These are phyloP conservation scores for Bretschneidera sinensis DNA, from an alignment of 345 rosid species.

Conservation along the genomic window DNA sequence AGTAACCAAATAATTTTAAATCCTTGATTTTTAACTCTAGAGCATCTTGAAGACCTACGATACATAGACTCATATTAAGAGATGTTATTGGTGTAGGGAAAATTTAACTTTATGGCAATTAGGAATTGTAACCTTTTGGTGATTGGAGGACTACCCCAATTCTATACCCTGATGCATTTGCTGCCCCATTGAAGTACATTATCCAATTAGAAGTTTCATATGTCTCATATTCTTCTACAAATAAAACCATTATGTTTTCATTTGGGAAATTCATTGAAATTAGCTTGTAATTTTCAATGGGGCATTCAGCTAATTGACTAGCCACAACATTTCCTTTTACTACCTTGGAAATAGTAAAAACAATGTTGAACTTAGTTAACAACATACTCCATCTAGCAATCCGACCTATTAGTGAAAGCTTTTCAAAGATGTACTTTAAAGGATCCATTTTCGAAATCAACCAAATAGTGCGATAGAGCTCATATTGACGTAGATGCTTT, in stretches of 20 bases:
- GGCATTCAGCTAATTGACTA: background rate
- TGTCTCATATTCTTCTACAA: background rate
- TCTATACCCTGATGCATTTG: background rate
- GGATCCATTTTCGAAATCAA: background rate
- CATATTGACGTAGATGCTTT: background rate
- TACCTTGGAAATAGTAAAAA: background rate
- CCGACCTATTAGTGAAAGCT: background rate
- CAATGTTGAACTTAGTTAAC: background rate
- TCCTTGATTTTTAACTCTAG: background rate
- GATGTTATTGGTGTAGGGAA: background rate
- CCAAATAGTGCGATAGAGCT: background rate
- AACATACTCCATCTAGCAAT: background rate
- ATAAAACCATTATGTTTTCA: background rate
- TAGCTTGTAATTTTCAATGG: too few species aligned
- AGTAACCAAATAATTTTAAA: too few species aligned
- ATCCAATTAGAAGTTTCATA: background rate
- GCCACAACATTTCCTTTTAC: background rate
- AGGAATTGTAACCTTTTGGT: background rate
- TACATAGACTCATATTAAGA: background rate
- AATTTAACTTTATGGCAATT: background rate
- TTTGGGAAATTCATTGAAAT: too few species aligned
- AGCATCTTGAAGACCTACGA: background rate
- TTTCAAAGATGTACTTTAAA: background rate
- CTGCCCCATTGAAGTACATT: conserved; percentile 2
- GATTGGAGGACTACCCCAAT: background rate